Evolutionary conservation across 345 rosid genomes (phyloP).

Genomic region (Excoecaria agallocha): DNA sequence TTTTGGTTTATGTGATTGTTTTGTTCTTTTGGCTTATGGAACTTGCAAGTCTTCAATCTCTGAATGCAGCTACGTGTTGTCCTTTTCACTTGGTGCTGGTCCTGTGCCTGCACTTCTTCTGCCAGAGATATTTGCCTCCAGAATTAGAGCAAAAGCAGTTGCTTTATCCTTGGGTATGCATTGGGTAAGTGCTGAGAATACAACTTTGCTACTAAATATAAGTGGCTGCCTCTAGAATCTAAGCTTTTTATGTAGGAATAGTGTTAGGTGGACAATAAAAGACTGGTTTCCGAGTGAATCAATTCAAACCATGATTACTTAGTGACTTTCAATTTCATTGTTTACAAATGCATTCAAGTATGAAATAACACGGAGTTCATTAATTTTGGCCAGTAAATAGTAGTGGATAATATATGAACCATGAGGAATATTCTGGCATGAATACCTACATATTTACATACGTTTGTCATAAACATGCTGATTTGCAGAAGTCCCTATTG

Average conservation of each 20-base stretch:
- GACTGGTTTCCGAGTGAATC: neutral
- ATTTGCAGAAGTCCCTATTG: neutral
- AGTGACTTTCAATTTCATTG: neutral
- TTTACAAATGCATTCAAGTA: neutral
- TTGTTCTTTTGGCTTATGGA: neutral
- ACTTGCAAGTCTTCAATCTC: slow-evolving; percentile 21
- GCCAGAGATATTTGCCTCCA: slow-evolving; percentile 91
- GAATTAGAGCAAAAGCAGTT: slow-evolving; percentile 97
- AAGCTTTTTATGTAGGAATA: neutral
- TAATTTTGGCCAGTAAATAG: neutral
- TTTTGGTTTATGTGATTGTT: neutral
- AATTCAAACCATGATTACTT: neutral
- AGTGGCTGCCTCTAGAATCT: neutral
- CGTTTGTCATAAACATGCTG: neutral
- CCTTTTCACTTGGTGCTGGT: slow-evolving; percentile 98
- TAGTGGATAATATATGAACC: neutral
- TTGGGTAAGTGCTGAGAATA: slow-evolving; percentile 62
- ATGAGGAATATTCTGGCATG: neutral
- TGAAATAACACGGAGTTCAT: too few relatives aligned
- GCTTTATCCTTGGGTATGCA: slow-evolving; percentile 93
- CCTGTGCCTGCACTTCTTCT: slow-evolving; percentile 99
- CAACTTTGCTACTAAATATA: neutral
- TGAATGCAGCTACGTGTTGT: slow-evolving; percentile 71
- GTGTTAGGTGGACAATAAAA: neutral
- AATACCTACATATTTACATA: neutral